Percentiles rank a stretch among this genome's conserved stretches.
phyloP scores from a whole-genome alignment of 805 yeast species.

The Candida wancherniae region DNA sequence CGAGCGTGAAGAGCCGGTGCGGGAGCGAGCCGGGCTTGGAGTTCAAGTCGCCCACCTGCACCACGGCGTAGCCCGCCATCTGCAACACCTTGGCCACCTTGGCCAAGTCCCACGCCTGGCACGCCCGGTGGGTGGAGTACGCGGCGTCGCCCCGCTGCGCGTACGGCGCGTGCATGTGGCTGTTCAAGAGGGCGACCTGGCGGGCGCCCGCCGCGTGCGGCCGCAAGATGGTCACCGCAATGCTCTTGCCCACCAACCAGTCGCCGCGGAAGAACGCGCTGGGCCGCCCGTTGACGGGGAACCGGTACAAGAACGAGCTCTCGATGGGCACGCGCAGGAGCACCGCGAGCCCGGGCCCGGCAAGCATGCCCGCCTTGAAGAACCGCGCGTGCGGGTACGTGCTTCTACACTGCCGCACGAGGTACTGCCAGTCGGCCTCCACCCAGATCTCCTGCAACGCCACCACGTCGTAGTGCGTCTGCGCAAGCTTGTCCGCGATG shows the following conservation, averaged over 20 bases:
- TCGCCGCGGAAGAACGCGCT: conserved; percentile 93
- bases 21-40: conserved; percentile 85
- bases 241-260: conserved; percentile 93
- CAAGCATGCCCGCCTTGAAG: conserved; percentile 76
- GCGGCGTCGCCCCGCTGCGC: conserved; percentile 78
- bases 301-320: conserved; percentile 72
- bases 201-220: conserved; percentile 44
- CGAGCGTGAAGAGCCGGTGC: conserved; percentile 62
- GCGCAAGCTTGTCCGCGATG: conserved; percentile 62
- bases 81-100: conserved; percentile 55
- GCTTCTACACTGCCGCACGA: conserved; percentile 41
- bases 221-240: conserved; percentile 63
- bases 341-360: conserved; percentile 92
- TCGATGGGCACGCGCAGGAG: conserved; percentile 80
- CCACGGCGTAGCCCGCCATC: conserved; percentile 75
- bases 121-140: conserved; percentile 82
- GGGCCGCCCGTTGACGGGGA: conserved; percentile 91
- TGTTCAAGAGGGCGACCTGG: conserved; percentile 75
- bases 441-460: conserved; percentile 97
- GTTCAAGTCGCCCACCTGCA: conserved; percentile 91
- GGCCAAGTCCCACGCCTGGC: conserved; percentile 96
- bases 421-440: conserved; percentile 70
- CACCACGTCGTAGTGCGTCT: conserved; percentile 64
- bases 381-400: conserved; percentile 61
- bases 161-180: conserved; percentile 98